Conservation (phyloP, 2,329 filamentous ascomycete genomes). For the Colletotrichum higginsianum region DNA sequence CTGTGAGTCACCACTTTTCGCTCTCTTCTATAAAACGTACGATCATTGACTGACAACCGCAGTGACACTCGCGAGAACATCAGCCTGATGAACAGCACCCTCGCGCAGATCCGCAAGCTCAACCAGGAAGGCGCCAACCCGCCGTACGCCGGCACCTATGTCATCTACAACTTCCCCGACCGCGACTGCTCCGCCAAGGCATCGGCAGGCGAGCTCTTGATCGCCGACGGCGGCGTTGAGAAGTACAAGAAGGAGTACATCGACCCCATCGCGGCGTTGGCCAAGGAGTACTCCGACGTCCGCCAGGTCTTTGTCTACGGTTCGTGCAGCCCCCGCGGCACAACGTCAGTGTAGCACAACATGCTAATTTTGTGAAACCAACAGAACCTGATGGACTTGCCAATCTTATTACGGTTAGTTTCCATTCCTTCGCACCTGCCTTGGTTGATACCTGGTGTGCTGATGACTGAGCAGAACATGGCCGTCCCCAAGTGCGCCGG, state of each 20-base stretch:
- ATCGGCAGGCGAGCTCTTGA: slow-evolving; percentile 53
- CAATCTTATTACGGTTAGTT: slow-evolving; percentile 4
- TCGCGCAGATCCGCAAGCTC: slow-evolving; percentile 47
- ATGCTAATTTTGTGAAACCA: neutral
- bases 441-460: neutral
- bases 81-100: slow-evolving; percentile 49
- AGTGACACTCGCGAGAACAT: slow-evolving; percentile 54
- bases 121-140: slow-evolving; percentile 43
- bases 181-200: slow-evolving; percentile 55
- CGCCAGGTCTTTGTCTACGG: slow-evolving; percentile 40
- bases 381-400: slow-evolving; percentile 15
- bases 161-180: slow-evolving; percentile 56
- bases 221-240: slow-evolving; percentile 49
- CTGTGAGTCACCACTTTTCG: slow-evolving; percentile 42
- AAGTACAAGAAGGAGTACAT: slow-evolving; percentile 53
- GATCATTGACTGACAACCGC: neutral
- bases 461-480: slow-evolving; percentile 47
- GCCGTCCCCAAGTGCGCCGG: slow-evolving; percentile 49
- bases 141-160: slow-evolving; percentile 49
- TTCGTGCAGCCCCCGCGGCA: slow-evolving; percentile 21
- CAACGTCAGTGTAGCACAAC: neutral
- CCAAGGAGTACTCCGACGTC: slow-evolving; percentile 40
- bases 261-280: slow-evolving; percentile 46
- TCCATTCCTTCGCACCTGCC: no score
- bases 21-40: no score